phyloP scores from a whole-genome alignment of 352 stramenopile genomes.

The Thraustochytrium striatum region DNA sequence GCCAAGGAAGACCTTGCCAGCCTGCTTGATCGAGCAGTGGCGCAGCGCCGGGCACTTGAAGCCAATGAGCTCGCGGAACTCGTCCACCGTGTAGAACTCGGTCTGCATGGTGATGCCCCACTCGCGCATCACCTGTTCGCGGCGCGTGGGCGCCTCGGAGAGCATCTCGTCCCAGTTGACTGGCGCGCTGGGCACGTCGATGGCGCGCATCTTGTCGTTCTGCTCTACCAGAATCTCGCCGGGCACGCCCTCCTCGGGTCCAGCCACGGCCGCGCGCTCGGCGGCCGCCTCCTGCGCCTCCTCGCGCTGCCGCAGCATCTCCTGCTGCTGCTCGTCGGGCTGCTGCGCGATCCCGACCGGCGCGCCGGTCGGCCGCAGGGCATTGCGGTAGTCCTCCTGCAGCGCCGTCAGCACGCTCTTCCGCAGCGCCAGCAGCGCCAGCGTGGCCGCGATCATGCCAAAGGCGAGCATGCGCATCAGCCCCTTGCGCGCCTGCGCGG shows the following conservation, averaged over 20 bases:
- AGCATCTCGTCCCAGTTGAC: not conserved
- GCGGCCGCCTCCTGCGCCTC: not conserved
- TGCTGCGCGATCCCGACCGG: too few relatives aligned
- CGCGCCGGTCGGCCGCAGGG: too few relatives aligned
- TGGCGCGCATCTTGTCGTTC: not conserved
- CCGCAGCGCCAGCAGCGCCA: too few relatives aligned
- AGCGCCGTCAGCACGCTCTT: too few relatives aligned
- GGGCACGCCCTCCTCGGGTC: not conserved
- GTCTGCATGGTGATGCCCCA: not conserved
- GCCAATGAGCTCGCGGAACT: not conserved
- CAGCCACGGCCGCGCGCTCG: not conserved
- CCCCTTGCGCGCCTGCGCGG: too few relatives aligned
- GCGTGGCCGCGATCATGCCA: too few relatives aligned
- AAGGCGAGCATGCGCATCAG: too few relatives aligned
- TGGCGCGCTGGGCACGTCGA: not conserved
- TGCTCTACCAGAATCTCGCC: not conserved
- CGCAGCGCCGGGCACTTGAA: constrained; percentile 2
- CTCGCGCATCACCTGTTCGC: not conserved
- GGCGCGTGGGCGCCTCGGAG: not conserved
- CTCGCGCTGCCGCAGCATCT: not conserved
- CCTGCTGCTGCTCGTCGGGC: too few relatives aligned
- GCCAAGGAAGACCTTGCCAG: not conserved
- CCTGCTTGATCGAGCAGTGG: constrained; percentile 9
- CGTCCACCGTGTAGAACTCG: not conserved
- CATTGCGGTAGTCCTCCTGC: too few relatives aligned